Evolutionary conservation across 805 yeast genomes (phyloP), one percentile per base, ranked within the genome.

Genomic region (Hanseniaspora pseudoguilliermondii): DNA sequence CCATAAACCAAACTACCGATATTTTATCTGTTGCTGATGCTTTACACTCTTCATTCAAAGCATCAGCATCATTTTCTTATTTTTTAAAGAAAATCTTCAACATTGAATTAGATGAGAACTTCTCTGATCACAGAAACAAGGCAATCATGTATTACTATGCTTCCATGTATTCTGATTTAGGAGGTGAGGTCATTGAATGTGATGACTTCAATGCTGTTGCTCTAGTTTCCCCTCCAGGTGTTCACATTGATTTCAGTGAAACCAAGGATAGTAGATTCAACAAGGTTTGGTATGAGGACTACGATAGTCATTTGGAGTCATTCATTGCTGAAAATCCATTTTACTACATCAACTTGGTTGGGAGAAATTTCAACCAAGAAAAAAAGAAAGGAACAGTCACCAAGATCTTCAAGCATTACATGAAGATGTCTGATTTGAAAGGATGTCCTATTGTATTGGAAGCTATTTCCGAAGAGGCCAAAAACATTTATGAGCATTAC

Each of bases 201-300:
- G 66, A 67, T 56, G 59, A 66, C 49, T 68, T 63, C 58, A 65
- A 68, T 59, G 69, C 71, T 27, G 70, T 65, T 21, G 67, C 67
- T 18, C 60, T 68, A 36, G 66, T 65, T 63, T 61, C 65, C 13
- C 50, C 58, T 15, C 70, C 70, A 32, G 63, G 64, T 16, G 42
- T 41, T 10, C 65, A 62, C 54, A 58, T 64, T 32, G 61, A 63
- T 23, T 60, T 64, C 20, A 60, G 61, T 16, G 54, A 59, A 11
- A 66, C 69, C 16, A 59, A 61, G 41, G 72, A 68, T 52, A 58
- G 60, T 0, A 57, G 43, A 18, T 69, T 69, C 61, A 65, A 67
- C 58, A 55, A 62, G 44, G 60, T 63, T 18, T 67, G 68, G 57
- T 64, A 62, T 42, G 65, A 62, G 21, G 65, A 63, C 23, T 49